These are phyloP conservation scores for Drechslera avenae DNA, from an alignment of 2,329 filamentous ascomycete species.

Conservation along the genomic window DNA sequence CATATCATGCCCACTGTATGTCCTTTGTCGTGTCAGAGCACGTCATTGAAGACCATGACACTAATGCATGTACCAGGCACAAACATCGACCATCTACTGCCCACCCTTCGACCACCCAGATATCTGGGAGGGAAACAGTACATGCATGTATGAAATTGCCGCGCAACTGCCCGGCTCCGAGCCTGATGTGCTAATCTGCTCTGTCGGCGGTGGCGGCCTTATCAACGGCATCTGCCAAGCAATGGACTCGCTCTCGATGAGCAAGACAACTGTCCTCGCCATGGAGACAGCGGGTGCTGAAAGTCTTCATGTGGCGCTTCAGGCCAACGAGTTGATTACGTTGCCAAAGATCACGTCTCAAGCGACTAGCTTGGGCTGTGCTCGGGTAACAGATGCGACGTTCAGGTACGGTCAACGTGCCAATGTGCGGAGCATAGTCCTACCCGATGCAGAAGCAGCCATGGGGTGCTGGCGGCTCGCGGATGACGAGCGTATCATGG, in stretches of 20 bases:
- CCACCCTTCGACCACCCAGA: conserved; percentile 72
- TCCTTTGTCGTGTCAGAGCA: neutral
- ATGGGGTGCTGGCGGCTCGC: conserved; percentile 76
- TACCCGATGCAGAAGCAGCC: conserved; percentile 79
- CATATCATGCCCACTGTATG: conserved; percentile 56
- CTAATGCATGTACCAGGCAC: conserved; percentile 37
- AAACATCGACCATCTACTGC: conserved; percentile 61
- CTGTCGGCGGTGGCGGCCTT: conserved; percentile 79
- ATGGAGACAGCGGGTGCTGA: conserved; percentile 79
- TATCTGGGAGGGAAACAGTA: conserved; percentile 69
- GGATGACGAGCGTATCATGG: conserved; percentile 79
- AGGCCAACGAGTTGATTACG: conserved; percentile 62
- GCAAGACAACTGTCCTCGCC: conserved; percentile 62
- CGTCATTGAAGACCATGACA: neutral
- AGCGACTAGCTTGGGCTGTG: conserved; percentile 75
- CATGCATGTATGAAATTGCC: conserved; percentile 60
- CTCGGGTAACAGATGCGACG: conserved; percentile 69
- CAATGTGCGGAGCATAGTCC: conserved; percentile 64
- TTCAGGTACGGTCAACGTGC: conserved; percentile 66
- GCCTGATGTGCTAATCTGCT: conserved; percentile 75
- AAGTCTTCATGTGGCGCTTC: conserved; percentile 67
- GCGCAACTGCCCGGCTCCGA: conserved; percentile 49
- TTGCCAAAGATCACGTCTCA: conserved; percentile 74
- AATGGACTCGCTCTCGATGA: conserved; percentile 56
- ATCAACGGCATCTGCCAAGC: conserved; percentile 77